A percentile compares a stretch with the other conserved stretches of the same genome.
phyloP scores from a whole-genome alignment of 1,284 basidiomycete genomes.

The Fistulina hepatica region DNA sequence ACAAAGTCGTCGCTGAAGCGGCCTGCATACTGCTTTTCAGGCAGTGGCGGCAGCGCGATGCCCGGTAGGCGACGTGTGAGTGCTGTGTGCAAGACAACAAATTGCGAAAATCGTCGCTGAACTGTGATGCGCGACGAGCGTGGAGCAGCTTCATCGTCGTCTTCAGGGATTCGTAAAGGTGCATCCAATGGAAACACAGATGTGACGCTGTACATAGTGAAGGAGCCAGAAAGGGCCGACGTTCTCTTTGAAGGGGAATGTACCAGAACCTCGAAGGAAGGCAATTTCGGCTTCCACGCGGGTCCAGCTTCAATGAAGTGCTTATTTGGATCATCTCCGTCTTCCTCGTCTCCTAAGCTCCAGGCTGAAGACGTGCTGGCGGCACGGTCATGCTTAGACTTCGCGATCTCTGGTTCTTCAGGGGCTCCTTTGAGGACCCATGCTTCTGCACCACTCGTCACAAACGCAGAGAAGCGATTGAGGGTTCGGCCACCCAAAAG shows the following conservation, averaged over 20 bases:
- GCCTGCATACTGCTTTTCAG: slow-evolving; percentile 75
- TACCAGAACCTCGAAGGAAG: slow-evolving; percentile 62
- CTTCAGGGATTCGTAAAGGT: slow-evolving; percentile 17
- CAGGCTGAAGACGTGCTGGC: slow-evolving; percentile 15
- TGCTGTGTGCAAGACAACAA: slow-evolving; percentile 65
- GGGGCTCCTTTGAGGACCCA: slow-evolving; percentile 57
- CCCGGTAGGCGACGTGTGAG: slow-evolving; percentile 59
- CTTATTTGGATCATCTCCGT: slow-evolving; percentile 37
- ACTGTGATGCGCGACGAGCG: slow-evolving; percentile 50
- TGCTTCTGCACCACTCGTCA: slow-evolving; percentile 75
- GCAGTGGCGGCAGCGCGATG: slow-evolving; percentile 69
- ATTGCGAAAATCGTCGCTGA: slow-evolving; percentile 74
- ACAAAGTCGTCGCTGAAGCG: slow-evolving; percentile 74
- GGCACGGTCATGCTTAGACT: slow-evolving; percentile 8
- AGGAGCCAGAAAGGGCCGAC: slow-evolving; percentile 57
- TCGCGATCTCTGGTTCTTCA: slow-evolving; percentile 13
- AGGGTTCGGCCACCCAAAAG: slow-evolving; percentile 66
- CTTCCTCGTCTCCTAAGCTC: slow-evolving; percentile 25
- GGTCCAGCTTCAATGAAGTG: slow-evolving; percentile 70
- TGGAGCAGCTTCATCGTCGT: slow-evolving; percentile 17
- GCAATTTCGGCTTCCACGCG: slow-evolving; percentile 61
- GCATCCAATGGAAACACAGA: slow-evolving; percentile 50
- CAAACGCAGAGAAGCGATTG: slow-evolving; percentile 77
- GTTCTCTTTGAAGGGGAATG: slow-evolving; percentile 69
- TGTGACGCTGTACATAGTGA: slow-evolving; percentile 67